A percentile compares a stretch with the other conserved stretches of the same genome.
Conservation (phyloP, 179 eudicot genomes). For the Amaranthus tricolor region DNA sequence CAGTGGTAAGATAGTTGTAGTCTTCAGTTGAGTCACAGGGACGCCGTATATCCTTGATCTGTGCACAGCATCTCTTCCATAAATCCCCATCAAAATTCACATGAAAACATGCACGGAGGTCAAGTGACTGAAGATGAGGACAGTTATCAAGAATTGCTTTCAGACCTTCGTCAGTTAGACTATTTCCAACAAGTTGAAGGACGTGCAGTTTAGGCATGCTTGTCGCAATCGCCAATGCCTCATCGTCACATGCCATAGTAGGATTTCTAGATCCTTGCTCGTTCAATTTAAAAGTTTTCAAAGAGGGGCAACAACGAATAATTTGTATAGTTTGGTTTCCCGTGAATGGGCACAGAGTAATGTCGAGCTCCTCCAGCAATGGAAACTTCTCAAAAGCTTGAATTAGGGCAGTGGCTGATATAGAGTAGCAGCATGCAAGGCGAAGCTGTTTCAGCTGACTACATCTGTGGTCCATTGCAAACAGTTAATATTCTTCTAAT, state of each 20-base stretch:
- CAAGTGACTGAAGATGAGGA: slow-evolving; percentile 66
- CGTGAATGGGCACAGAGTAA: slow-evolving; percentile 26
- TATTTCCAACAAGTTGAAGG: slow-evolving; percentile 63
- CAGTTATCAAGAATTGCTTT: slow-evolving; percentile 58
- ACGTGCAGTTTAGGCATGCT: slow-evolving; percentile 56
- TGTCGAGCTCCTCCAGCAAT: slow-evolving; percentile 58
- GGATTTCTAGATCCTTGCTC: slow-evolving; percentile 25
- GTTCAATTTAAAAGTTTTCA: slow-evolving; percentile 53
- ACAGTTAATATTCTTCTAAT: not conserved
- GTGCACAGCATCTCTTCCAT: slow-evolving; percentile 41
- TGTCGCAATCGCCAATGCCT: slow-evolving; percentile 55
- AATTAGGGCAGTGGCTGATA: slow-evolving; percentile 37
- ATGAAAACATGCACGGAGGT: slow-evolving; percentile 59
- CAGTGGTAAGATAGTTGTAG: slow-evolving; percentile 41
- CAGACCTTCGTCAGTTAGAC: slow-evolving; percentile 57
- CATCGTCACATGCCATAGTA: slow-evolving; percentile 33
- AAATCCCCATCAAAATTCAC: slow-evolving; percentile 39
- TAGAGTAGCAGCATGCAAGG: slow-evolving; percentile 35
- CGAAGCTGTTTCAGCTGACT: slow-evolving; percentile 54
- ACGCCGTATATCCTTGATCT: slow-evolving; percentile 39
- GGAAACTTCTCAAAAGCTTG: slow-evolving; percentile 45
- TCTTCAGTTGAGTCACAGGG: slow-evolving; percentile 59
- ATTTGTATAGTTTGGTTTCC: slow-evolving; percentile 27
- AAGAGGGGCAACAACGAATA: slow-evolving; percentile 44
- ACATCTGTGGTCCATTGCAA: slow-evolving; percentile 36